phyloP scores from a whole-genome alignment of 2,329 filamentous ascomycete species.

The Zarea fungicola region DNA sequence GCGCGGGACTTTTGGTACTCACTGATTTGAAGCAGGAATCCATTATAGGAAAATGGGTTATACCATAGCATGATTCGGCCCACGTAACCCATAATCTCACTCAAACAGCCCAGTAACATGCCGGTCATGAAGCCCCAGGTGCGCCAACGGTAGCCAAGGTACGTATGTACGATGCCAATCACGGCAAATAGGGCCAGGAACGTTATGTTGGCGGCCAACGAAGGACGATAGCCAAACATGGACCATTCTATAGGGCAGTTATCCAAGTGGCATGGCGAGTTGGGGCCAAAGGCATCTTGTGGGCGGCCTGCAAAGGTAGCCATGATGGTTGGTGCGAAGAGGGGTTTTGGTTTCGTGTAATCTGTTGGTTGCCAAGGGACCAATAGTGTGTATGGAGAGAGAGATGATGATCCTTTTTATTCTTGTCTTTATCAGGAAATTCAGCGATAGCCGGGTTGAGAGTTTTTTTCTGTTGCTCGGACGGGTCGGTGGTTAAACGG shows the following conservation, averaged over 20 bases:
- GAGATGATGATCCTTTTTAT: too few relatives aligned
- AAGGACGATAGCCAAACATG: conserved; percentile 51
- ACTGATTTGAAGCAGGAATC: conserved; percentile 64
- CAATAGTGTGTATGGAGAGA: too few relatives aligned
- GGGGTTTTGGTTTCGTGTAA: background rate
- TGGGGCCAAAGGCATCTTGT: conserved; percentile 33
- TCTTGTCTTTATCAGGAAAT: too few relatives aligned
- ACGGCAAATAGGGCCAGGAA: conserved; percentile 47
- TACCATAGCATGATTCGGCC: conserved; percentile 53
- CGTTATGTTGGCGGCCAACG: conserved; percentile 45
- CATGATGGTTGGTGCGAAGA: background rate
- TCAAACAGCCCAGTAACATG: conserved; percentile 51
- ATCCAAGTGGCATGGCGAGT: conserved; percentile 43
- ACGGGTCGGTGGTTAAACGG: too few relatives aligned
- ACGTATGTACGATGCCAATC: conserved; percentile 34
- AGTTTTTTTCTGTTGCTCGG: too few relatives aligned
- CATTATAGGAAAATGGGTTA: conserved; percentile 53
- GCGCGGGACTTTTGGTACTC: too few relatives aligned
- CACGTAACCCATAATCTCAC: conserved; percentile 57
- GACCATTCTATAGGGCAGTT: conserved; percentile 41
- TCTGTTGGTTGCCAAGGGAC: too few relatives aligned
- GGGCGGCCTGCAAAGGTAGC: background rate
- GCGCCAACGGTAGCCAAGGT: conserved; percentile 42
- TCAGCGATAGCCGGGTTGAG: too few relatives aligned
- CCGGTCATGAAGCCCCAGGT: conserved; percentile 43